Conservation (phyloP, 805 yeast genomes). For the Ogataea trehaloabstinens region DNA sequence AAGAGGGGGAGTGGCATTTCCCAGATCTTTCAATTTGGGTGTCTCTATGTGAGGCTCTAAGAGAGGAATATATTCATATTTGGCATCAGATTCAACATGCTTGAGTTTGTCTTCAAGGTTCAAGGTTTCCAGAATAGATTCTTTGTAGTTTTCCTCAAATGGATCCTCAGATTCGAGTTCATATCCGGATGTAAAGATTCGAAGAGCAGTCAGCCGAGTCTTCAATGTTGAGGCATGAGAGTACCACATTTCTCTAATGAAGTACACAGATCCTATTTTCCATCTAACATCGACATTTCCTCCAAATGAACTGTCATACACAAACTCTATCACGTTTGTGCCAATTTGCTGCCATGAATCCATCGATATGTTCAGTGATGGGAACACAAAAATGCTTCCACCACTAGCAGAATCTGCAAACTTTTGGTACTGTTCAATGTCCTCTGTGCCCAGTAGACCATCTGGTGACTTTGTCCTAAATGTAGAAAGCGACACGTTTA, state of each 20-base stretch:
- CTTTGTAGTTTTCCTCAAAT: slow-evolving; percentile 32
- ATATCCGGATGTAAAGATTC: slow-evolving; percentile 29
- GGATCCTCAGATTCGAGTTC: slow-evolving; percentile 33
- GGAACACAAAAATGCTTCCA: slow-evolving; percentile 77
- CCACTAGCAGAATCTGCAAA: slow-evolving; percentile 64
- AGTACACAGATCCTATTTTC: slow-evolving; percentile 90
- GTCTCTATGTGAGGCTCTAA: slow-evolving; percentile 81
- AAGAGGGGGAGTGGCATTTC: slow-evolving; percentile 96
- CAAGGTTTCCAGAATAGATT: slow-evolving; percentile 31
- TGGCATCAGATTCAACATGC: slow-evolving; percentile 44
- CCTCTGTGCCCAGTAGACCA: slow-evolving; percentile 37
- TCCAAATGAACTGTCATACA: slow-evolving; percentile 71
- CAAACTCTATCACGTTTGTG: slow-evolving; percentile 58
- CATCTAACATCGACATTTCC: slow-evolving; percentile 90
- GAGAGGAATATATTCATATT: slow-evolving; percentile 59
- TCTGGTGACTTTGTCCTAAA: slow-evolving; percentile 51
- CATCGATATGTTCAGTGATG: slow-evolving; percentile 74
- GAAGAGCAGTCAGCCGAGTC: slow-evolving; percentile 49
- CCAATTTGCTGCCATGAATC: slow-evolving; percentile 60
- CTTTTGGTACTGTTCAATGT: slow-evolving; percentile 53
- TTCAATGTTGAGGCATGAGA: slow-evolving; percentile 74
- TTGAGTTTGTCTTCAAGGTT: slow-evolving; percentile 42
- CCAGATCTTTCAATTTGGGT: slow-evolving; percentile 86
- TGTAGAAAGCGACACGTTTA: slow-evolving; percentile 65
- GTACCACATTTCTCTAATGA: slow-evolving; percentile 89